Percentiles rank a stretch among this genome's conserved stretches.
phyloP scores from a whole-genome alignment of 2,329 filamentous ascomycete genomes.

The Sclerotiophoma versabilis region DNA sequence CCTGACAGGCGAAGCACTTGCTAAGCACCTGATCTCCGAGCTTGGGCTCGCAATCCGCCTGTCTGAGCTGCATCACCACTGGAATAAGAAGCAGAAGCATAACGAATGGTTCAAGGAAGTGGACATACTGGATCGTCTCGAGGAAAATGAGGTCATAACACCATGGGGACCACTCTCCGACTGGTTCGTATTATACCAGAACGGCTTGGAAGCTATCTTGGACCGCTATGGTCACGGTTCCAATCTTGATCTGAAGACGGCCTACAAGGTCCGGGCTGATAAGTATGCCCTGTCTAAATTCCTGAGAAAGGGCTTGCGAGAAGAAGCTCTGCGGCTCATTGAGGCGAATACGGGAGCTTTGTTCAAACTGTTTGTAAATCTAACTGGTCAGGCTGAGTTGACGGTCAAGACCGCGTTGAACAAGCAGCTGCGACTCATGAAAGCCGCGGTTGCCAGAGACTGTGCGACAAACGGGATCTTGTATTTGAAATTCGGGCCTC shows the following conservation, averaged over 20 bases:
- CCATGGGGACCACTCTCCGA: constrained; percentile 3
- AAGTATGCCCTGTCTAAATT: neutral
- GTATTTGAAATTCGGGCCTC: too few relatives aligned
- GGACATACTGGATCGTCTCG: neutral
- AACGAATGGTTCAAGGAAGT: neutral
- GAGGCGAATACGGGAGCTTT: neutral
- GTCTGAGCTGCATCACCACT: neutral
- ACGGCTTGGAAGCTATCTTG: neutral
- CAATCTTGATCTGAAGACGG: neutral
- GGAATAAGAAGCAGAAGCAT: neutral
- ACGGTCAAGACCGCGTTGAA: neutral
- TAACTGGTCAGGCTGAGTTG: neutral
- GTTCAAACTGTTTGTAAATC: neutral
- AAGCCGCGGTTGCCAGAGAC: neutral
- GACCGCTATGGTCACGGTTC: neutral
- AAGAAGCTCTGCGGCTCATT: neutral
- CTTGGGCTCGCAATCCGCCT: neutral
- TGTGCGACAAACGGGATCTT: neutral
- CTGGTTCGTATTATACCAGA: neutral
- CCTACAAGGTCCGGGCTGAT: neutral
- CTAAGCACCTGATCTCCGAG: neutral
- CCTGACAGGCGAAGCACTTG: neutral
- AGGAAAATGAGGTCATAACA: neutral
- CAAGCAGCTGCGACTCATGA: neutral
- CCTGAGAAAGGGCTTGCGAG: neutral